Base-by-base conservation (phyloP, 306 rosid species). In the Quercus robur region DNA sequence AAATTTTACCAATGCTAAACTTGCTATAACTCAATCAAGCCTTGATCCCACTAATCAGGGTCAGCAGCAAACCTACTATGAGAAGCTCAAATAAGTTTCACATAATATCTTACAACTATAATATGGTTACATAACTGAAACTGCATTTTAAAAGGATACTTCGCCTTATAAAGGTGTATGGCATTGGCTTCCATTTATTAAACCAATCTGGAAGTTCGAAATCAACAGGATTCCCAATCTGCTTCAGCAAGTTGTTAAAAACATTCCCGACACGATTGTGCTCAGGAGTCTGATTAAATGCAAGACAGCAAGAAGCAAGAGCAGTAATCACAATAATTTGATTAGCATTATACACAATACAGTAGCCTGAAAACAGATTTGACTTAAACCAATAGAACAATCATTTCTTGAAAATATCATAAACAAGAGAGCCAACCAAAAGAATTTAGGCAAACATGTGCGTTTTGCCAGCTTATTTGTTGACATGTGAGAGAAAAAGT, bases 131-230 rank as follows among this genome's bases (percentile, higher is more conserved):
- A 35, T 18, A 33, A 7, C 20, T 74, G n/a, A 54, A 79, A 74
- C 4, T 44, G 38, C 49, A 75, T 11, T 71, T 72, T 10, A 71
- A 77, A 85, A 94, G 98, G 97, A 94, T 94, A 94, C 98, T 94
- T 84, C 98, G 97, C 81, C 86, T 94, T 41, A 94, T 92, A 73
- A 84, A 91, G 67, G 81, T 89, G 86, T 89, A 94, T 41, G 83
- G 87, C 80, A 82, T 70, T 19, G 94, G 83, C 74, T 87, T 94
- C 59, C 82, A 85, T 61, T 91, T 94, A 41, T 66, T 78, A 66
- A 90, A 75, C 89, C 90, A 91, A 21, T 88, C 92, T 25, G 98
- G 98, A 84, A 94, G 97, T 71, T 91, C 90, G 83, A 94, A 94
- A 77, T 94, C 98, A 51, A 86, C 94, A 55, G 94, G 92, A 84